Evolutionary conservation across 2,329 filamentous ascomycete species (phyloP), one percentile per base, ranked within the genome.

Genomic region (Pseudogymnoascus sp.): DNA sequence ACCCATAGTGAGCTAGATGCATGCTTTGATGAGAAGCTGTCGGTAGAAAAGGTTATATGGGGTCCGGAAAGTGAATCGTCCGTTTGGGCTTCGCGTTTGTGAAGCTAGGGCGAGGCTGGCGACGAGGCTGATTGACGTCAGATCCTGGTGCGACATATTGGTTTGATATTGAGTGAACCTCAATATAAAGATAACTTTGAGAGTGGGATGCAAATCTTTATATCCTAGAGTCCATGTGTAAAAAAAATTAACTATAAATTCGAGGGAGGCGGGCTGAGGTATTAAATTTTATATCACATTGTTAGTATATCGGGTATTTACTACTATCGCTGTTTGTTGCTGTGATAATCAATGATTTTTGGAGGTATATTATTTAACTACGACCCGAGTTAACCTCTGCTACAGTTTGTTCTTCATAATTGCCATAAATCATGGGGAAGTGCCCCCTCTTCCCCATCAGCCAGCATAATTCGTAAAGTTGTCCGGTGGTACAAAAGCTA

Each of bases 41-140:
- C 1, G 33, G 11, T 29, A 43, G 35, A 21, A 21, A 39, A 59
- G 23, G 11, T 39, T 29, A 60, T 60, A 19, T 49, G 7, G 23
- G 39, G 14, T 29, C 43, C 7, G 11, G 10, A 21, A 14, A 49
- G 43, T 29, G 23, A 49, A 60, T 39, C 37, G 33, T 41, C 33
- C 21, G 37, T 38, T 26, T 29, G 21, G 16, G 21, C 43, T 16
- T 35, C 37, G 10, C 3, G 29, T 39, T 37, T 39, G 31, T 29
- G 59, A 29, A 14, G 23, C 23, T 60, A 38, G 59, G 35, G 59
- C 59, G 39, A 60, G 59, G 59, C 59, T 60, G 59, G 39, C 16
- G 19, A 26, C 59, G 19, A 60, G 59, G 59, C 59, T 60, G 59
- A 41, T 39, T 38, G 37, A 49, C 43, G 43, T 49, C 43, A 29